Evolutionary conservation across 495 filamentous ascomycete species (phyloP).

Genomic region (Xylaria nigripes): DNA sequence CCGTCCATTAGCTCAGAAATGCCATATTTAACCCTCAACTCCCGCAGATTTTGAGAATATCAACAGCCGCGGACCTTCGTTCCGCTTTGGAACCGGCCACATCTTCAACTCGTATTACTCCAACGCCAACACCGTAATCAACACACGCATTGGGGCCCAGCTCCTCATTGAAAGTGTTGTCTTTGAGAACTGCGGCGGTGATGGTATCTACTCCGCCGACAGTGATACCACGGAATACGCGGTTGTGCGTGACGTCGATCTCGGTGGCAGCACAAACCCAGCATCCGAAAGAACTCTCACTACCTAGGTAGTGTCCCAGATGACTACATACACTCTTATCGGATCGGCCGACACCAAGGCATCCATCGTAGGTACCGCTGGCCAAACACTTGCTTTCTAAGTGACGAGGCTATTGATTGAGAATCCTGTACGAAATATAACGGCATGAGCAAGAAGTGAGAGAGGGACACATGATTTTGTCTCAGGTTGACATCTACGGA

Average conservation of each 20-base stretch:
- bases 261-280: conserved; percentile 41
- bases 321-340: conserved; percentile 39
- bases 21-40: background rate
- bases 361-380: conserved; percentile 42
- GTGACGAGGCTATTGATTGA: background rate
- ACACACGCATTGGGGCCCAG: conserved; percentile 59
- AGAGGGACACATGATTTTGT: too few relatives aligned
- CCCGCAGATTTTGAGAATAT: conserved; percentile 46
- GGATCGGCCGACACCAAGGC: conserved; percentile 34
- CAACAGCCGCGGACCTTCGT: conserved; percentile 50
- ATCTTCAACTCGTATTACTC: conserved; percentile 41
- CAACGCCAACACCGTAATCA: conserved; percentile 49
- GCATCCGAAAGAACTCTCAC: conserved; percentile 43
- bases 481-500: too few relatives aligned
- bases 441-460: too few relatives aligned
- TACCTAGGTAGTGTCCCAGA: conserved; percentile 47
- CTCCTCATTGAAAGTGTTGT: conserved; percentile 53
- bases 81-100: conserved; percentile 56
- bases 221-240: conserved; percentile 42
- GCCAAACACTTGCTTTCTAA: conserved; percentile 48
- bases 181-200: conserved; percentile 41
- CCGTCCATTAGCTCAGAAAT: background rate
- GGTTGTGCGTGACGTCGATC: conserved; percentile 47
- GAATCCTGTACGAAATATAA: too few relatives aligned
- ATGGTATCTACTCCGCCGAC: conserved; percentile 48